These are phyloP conservation scores for Monilinia fructigena DNA, from an alignment of 2,329 filamentous ascomycete genomes.

Conservation along the genomic window DNA sequence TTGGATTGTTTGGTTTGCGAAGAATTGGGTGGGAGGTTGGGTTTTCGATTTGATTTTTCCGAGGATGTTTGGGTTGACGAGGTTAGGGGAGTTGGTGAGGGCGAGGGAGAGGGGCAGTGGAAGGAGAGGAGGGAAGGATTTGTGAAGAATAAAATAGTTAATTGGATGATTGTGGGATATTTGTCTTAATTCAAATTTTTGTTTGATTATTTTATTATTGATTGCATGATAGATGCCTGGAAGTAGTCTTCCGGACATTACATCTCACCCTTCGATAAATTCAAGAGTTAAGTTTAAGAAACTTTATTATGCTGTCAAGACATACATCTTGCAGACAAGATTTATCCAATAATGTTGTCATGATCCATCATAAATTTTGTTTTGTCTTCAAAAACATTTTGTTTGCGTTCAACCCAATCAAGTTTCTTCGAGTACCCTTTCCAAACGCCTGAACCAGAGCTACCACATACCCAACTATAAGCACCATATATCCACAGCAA, in stretches of 20 bases:
- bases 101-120: not conserved
- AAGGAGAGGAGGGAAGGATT: not conserved
- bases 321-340: not conserved
- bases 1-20: constrained; percentile 29
- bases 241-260: not conserved
- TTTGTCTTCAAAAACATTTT: no score
- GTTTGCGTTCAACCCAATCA: no score
- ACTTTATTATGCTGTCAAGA: not conserved
- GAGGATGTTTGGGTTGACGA: constrained; percentile 34
- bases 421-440: no score
- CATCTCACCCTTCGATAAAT: not conserved
- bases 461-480: no score
- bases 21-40: constrained; percentile 31
- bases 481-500: no score
- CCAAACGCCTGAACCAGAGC: no score
- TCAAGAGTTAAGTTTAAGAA: not conserved
- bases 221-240: not conserved
- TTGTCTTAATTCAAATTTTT: not conserved
- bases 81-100: constrained; percentile 25
- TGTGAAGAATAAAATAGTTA: not conserved
- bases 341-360: no score
- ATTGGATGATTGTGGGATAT: no score
- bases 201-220: no score
- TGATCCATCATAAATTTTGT: no score
- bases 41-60: constrained; percentile 34